phyloP scores from a whole-genome alignment of 306 rosid genomes.

The Pterocarpus macrocarpus region DNA sequence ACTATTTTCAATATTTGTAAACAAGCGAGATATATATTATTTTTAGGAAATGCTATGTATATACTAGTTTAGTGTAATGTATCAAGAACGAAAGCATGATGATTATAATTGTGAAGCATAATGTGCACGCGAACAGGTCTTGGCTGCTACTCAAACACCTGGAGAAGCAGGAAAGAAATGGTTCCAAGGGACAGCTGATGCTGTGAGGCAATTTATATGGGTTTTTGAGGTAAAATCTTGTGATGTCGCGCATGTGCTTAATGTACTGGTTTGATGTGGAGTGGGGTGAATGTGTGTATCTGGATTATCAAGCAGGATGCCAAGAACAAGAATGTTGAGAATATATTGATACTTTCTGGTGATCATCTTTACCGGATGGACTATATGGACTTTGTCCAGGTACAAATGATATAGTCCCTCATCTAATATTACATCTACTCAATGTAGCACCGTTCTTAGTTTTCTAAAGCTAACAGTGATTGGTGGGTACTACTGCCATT shows the following conservation, averaged over 20 bases:
- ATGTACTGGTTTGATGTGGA: constrained; percentile 6
- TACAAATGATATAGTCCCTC: constrained; percentile 31
- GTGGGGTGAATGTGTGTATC: constrained; percentile 21
- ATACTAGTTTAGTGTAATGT: constrained; percentile 7
- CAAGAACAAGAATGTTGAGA: constrained; percentile 87
- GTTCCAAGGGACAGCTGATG: constrained; percentile 99
- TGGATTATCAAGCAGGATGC: constrained; percentile 67
- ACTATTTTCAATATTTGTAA: background rate
- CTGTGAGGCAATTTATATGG: constrained; percentile 93
- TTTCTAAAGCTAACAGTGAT: constrained; percentile 29
- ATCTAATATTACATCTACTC: background rate
- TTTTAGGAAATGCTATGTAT: background rate
- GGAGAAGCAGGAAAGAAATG: constrained; percentile 91
- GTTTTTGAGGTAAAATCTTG: constrained; percentile 81
- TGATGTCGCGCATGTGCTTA: constrained; percentile 4
- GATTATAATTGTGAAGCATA: constrained; percentile 34
- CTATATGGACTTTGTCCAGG: constrained; percentile 90
- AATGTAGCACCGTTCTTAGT: background rate
- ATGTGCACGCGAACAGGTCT: constrained; percentile 64
- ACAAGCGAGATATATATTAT: too few species aligned
- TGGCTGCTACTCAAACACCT: constrained; percentile 96
- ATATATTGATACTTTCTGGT: constrained; percentile 87
- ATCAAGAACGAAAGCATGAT: constrained; percentile 5
- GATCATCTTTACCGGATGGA: constrained; percentile 96
- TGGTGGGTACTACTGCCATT: constrained; percentile 33